Conservation (phyloP, 2,329 filamentous ascomycete genomes). For the Talaromyces funiculosus region DNA sequence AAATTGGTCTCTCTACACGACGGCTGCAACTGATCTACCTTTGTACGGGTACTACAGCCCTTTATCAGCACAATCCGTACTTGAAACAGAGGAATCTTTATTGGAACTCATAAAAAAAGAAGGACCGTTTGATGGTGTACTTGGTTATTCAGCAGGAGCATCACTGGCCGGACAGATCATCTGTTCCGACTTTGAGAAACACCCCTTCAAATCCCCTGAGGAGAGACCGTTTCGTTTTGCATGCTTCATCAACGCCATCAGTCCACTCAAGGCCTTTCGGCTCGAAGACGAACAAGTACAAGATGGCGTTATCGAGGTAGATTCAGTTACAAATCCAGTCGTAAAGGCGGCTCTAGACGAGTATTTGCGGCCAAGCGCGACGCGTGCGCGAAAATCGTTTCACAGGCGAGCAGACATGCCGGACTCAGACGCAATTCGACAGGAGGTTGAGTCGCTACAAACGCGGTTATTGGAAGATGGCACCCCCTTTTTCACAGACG, state of each 20-base stretch:
- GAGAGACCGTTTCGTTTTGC: slow-evolving; percentile 19
- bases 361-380: slow-evolving; percentile 17
- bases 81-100: slow-evolving; percentile 13
- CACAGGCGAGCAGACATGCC: slow-evolving; percentile 15
- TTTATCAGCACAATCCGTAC: slow-evolving; percentile 5
- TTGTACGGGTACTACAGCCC: slow-evolving; percentile 14
- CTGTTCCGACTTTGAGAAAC: slow-evolving; percentile 14
- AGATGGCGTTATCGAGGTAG: slow-evolving; percentile 12
- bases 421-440: slow-evolving; percentile 15
- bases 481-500: slow-evolving; percentile 13
- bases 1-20: slow-evolving; percentile 15
- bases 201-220: slow-evolving; percentile 17
- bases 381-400: slow-evolving; percentile 15
- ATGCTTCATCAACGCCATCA: slow-evolving; percentile 17
- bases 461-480: slow-evolving; percentile 15
- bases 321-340: slow-evolving; percentile 8
- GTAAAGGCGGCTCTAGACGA: slow-evolving; percentile 15
- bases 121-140: slow-evolving; percentile 23
- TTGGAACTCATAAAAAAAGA: slow-evolving; percentile 18
- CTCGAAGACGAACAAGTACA: slow-evolving; percentile 11
- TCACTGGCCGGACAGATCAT: slow-evolving; percentile 18
- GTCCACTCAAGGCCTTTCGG: slow-evolving; percentile 17
- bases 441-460: slow-evolving; percentile 13
- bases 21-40: slow-evolving; percentile 7
- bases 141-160: slow-evolving; percentile 22